Evolutionary conservation across 371 early-diverging fungal genomes (phyloP).

Genomic region (Nematocida minor): DNA sequence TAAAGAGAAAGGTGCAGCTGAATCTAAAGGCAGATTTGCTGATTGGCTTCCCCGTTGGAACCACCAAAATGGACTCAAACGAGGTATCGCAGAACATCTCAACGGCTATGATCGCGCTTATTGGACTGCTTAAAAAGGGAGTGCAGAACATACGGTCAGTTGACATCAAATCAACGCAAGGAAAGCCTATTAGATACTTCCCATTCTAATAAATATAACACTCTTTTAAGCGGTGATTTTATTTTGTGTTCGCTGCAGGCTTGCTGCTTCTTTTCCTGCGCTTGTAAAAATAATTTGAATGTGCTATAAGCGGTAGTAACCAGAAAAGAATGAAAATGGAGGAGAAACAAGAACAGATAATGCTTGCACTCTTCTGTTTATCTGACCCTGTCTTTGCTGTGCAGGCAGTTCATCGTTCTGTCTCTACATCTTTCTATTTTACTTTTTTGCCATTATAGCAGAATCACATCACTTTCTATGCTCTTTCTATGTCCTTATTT

Average conservation of each 20-base stretch:
- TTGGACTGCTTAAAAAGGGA: constrained; percentile 93
- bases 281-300: no score
- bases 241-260: background rate
- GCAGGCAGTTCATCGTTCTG: no score
- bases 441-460: no score
- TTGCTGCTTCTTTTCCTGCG: no score
- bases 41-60: constrained; percentile 91
- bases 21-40: constrained; percentile 95
- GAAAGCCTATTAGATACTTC: constrained; percentile 70
- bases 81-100: constrained; percentile 88
- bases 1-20: constrained; percentile 94
- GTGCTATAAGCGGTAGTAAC: no score
- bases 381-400: no score
- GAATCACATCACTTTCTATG: no score
- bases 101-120: constrained; percentile 90
- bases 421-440: no score
- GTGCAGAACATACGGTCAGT: constrained; percentile 96
- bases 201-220: constrained; percentile 19
- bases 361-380: no score
- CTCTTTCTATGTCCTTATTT: no score
- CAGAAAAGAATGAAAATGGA: no score
- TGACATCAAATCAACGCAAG: constrained; percentile 93
- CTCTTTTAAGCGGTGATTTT: background rate
- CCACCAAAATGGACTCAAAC: constrained; percentile 85
- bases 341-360: no score